A percentile compares a stretch with the other conserved stretches of the same genome.
phyloP scores from a whole-genome alignment of 176 grass and related monocot genomes.

The Musa acuminata region DNA sequence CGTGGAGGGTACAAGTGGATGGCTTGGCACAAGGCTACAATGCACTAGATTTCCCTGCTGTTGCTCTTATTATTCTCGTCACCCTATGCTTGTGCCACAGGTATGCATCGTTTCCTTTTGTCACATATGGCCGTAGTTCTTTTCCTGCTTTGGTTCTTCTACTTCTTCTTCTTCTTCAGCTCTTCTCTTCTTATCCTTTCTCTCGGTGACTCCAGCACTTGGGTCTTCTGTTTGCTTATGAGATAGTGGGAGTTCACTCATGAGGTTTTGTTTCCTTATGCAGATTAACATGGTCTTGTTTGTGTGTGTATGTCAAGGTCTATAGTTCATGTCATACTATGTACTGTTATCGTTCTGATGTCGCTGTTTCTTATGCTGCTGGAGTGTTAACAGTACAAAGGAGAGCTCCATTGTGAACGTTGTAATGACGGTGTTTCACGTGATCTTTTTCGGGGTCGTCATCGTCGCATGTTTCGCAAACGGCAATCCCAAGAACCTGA shows the following conservation, averaged over 20 bases:
- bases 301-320: no score
- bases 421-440: constrained; percentile 26
- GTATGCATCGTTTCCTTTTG: not conserved
- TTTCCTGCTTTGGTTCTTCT: not conserved
- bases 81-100: constrained; percentile 25
- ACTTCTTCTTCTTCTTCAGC: no score
- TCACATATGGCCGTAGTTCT: not conserved
- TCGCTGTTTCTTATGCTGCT: not conserved
- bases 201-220: not conserved
- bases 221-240: not conserved
- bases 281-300: not conserved
- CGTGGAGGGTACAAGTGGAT: constrained; percentile 18
- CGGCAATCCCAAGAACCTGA: constrained; percentile 10
- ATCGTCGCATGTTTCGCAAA: constrained; percentile 24
- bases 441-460: constrained; percentile 21
- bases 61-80: constrained; percentile 20
- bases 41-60: constrained; percentile 22
- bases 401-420: constrained; percentile 26
- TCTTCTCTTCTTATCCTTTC: not conserved
- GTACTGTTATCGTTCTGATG: not conserved
- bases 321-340: no score
- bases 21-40: constrained; percentile 16
- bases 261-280: no score
- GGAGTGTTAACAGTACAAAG: constrained; percentile 15
- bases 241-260: not conserved